Conservation (phyloP, 345 rosid genomes). For the Rhodamnia argentea region DNA sequence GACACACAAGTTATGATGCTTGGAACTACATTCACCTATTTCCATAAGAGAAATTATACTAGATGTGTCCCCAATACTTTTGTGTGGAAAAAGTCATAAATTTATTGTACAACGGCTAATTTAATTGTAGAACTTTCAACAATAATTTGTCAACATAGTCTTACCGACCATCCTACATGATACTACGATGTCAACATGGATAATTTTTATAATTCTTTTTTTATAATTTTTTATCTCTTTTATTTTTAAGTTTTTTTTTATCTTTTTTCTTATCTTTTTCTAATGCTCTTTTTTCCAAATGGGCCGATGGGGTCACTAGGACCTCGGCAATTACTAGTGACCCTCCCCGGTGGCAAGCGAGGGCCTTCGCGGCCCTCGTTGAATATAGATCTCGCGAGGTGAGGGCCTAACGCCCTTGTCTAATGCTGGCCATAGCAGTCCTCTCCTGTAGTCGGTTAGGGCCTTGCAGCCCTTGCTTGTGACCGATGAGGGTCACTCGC, state of each 20-base stretch:
- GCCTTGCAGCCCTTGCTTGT: not conserved
- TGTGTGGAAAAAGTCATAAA: not conserved
- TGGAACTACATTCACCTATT: not conserved
- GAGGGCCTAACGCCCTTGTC: too few species aligned
- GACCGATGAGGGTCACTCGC: too few species aligned
- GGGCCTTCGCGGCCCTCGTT: not conserved
- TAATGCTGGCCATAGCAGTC: too few species aligned
- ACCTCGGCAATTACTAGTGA: not conserved
- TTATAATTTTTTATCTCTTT: accelerated
- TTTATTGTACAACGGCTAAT: too few species aligned
- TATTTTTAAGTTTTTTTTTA: not conserved
- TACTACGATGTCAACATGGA: too few species aligned
- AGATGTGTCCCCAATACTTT: not conserved
- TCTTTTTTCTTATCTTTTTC: not conserved
- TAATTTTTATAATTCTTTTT: not conserved
- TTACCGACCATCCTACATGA: too few species aligned
- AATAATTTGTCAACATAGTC: too few species aligned
- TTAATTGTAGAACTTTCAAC: too few species aligned
- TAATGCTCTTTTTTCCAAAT: not conserved
- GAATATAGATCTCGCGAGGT: not conserved
- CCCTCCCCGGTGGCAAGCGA: not conserved
- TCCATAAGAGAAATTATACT: not conserved
- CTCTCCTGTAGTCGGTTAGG: not conserved
- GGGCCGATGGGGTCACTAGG: not conserved
- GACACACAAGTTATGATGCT: not conserved